Conservation (phyloP, 768 basidiomycete species). For the Hypholoma sublateritium region DNA sequence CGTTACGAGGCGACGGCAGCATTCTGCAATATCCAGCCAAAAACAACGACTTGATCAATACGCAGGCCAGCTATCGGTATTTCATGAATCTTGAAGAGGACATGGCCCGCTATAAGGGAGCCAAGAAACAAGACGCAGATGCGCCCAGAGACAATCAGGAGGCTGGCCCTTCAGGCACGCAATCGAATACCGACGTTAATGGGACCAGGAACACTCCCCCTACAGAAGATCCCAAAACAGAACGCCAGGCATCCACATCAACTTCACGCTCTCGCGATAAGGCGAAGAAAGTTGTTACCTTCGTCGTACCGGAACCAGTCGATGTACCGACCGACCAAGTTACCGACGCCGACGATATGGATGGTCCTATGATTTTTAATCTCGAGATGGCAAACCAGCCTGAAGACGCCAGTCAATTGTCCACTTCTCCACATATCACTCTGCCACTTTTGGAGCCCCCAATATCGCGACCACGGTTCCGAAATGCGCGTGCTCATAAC, state of each 20-base stretch:
- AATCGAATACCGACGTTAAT: too few species aligned
- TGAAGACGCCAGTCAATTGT: constrained; percentile 15
- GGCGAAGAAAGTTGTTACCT: constrained; percentile 66
- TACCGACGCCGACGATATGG: constrained; percentile 28
- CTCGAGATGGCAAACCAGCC: constrained; percentile 49
- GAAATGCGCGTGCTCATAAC: constrained; percentile 30
- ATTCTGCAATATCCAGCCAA: constrained; percentile 42
- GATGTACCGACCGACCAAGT: constrained; percentile 19
- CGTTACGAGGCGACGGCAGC: constrained; percentile 29
- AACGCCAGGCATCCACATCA: constrained; percentile 5
- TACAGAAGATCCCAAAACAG: constrained; percentile 11
- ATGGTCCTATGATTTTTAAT: constrained; percentile 60
- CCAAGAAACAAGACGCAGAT: constrained; percentile 13
- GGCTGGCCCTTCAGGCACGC: constrained; percentile 23
- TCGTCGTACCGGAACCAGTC: constrained; percentile 57
- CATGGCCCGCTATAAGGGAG: constrained; percentile 31
- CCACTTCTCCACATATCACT: constrained; percentile 21
- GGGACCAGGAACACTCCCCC: too few species aligned
- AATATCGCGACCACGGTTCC: constrained; percentile 28
- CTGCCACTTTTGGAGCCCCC: constrained; percentile 46
- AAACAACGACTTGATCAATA: constrained; percentile 40
- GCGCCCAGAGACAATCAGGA: constrained; percentile 15
- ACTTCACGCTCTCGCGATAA: constrained; percentile 35
- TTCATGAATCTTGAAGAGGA: constrained; percentile 45
- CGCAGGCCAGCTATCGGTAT: constrained; percentile 44